Base-by-base conservation (phyloP, 148 eudicot genomes). In the Suaeda aralocaspica region DNA sequence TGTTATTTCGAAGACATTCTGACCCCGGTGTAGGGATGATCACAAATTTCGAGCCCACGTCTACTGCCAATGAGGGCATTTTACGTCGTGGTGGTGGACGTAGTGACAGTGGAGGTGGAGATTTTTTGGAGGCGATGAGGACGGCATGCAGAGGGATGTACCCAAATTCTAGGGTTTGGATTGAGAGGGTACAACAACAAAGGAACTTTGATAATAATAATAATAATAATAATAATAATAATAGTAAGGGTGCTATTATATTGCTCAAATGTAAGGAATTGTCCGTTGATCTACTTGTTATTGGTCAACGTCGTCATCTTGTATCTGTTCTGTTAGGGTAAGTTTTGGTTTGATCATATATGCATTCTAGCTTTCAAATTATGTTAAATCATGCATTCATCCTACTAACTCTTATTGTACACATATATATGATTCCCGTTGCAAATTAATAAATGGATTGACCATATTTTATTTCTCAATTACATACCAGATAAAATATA, bases 121-220 rank as follows among this genome's bases (percentile, higher is more conserved):
- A 82, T 49, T 82, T 88, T 55, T 51, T 84, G 4, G 87, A 85
- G 24, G 74, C 72, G 31, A 88, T 88, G 92, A 85, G 70, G 69
- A 75, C 36, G 4, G 84, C 76, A 4, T 83, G 87, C 50, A 73
- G 74, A 67, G 55, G 64, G 4, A 78, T 79, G 21, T 76, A 72
- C 31, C 85, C 87, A 2, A 75, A 76, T 59, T 46, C 84, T 4
- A 69, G 44, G 41, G 84, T 88, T 65, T 56, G 59, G 46, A 74
- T 73, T 48, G 80, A 83, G 74, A 84, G 41, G 80, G 87, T 76
- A 26, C 82, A 74, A 26, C 82, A 74, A 8, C 68, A 74, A 77
- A 84, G 81, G 15, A 84, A 71, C n/a, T 79, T 79, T 70, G 85
- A 56, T 56, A 56, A 83, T 36, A 36, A 36, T 36, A 36, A 36